A percentile compares a stretch with the other conserved stretches of the same genome.
These are phyloP conservation scores for Backusella australiensis DNA, from an alignment of 192 early-diverging fungal genomes.

Conservation along the genomic window DNA sequence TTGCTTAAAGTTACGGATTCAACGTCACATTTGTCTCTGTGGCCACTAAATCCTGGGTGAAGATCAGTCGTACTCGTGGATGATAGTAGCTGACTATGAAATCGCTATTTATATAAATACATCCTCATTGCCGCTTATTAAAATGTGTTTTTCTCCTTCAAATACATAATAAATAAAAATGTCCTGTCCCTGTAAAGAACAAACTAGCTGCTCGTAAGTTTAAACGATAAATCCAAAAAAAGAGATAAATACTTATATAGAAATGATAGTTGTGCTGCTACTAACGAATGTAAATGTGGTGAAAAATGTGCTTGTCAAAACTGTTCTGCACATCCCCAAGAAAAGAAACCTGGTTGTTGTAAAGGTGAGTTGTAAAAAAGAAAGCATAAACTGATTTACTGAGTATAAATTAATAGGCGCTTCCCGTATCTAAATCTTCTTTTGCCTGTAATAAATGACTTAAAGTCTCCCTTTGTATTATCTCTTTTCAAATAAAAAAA, in stretches of 20 bases:
- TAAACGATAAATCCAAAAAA: neutral
- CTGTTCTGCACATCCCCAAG: neutral
- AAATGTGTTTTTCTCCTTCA: neutral
- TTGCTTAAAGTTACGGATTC: too few species aligned
- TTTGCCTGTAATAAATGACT: neutral
- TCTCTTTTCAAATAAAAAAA: neutral
- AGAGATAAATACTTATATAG: neutral
- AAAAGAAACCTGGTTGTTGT: neutral
- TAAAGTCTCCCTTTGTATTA: neutral
- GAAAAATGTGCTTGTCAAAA: slow-evolving; percentile 6
- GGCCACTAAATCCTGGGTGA: too few species aligned
- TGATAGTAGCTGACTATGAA: neutral
- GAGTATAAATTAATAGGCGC: neutral
- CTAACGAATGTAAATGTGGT: slow-evolving; percentile 3
- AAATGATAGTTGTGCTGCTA: neutral
- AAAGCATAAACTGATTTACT: neutral
- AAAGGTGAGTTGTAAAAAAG: neutral
- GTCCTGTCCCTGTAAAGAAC: slow-evolving; percentile 5
- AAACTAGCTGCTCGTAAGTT: slow-evolving; percentile 6
- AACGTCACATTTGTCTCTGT: too few species aligned
- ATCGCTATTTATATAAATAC: neutral
- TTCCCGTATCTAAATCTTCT: neutral
- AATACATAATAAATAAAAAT: neutral
- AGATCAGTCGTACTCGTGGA: too few species aligned
- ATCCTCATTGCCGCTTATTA: neutral